phyloP scores from a whole-genome alignment of 2,329 filamentous ascomycete species.

The Colletotrichum sp. region DNA sequence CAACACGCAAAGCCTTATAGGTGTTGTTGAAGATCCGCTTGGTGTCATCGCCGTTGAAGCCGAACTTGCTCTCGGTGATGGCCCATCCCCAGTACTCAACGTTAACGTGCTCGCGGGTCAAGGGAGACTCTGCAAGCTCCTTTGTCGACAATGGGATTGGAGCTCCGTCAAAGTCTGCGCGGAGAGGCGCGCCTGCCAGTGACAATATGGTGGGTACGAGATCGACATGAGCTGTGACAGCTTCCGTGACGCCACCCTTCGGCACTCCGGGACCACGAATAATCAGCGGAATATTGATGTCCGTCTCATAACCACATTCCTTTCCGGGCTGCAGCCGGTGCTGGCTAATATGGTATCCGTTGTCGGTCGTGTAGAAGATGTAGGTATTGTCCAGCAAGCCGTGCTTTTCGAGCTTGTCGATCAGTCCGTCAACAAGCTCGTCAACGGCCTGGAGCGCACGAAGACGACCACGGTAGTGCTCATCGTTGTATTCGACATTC shows the following conservation, averaged over 20 bases:
- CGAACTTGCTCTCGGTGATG: slow-evolving; percentile 31
- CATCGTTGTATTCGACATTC: slow-evolving; percentile 38
- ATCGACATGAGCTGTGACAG: slow-evolving; percentile 57
- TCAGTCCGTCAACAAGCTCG: slow-evolving; percentile 45
- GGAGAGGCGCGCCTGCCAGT: slow-evolving; percentile 34
- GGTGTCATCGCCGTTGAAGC: slow-evolving; percentile 23
- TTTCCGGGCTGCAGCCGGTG: slow-evolving; percentile 58
- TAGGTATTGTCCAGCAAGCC: slow-evolving; percentile 48
- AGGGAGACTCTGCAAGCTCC: slow-evolving; percentile 21
- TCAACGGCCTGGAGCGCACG: slow-evolving; percentile 50
- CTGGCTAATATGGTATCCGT: slow-evolving; percentile 59
- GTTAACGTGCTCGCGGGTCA: slow-evolving; percentile 50
- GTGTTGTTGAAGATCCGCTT: slow-evolving; percentile 48
- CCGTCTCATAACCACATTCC: slow-evolving; percentile 54
- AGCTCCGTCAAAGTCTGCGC: slow-evolving; percentile 56
- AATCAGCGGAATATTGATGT: slow-evolving; percentile 56
- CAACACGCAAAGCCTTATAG: slow-evolving; percentile 57
- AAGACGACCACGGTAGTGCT: slow-evolving; percentile 45
- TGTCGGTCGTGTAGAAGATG: slow-evolving; percentile 57
- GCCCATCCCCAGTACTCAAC: slow-evolving; percentile 58
- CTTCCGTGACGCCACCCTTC: slow-evolving; percentile 35
- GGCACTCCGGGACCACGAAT: slow-evolving; percentile 54
- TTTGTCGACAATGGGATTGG: slow-evolving; percentile 42
- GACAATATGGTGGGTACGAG: slow-evolving; percentile 59
- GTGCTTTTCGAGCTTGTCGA: slow-evolving; percentile 35